Evolutionary conservation across 106 monocot genomes (phyloP).

Genomic region (Cymbidium sinense): DNA sequence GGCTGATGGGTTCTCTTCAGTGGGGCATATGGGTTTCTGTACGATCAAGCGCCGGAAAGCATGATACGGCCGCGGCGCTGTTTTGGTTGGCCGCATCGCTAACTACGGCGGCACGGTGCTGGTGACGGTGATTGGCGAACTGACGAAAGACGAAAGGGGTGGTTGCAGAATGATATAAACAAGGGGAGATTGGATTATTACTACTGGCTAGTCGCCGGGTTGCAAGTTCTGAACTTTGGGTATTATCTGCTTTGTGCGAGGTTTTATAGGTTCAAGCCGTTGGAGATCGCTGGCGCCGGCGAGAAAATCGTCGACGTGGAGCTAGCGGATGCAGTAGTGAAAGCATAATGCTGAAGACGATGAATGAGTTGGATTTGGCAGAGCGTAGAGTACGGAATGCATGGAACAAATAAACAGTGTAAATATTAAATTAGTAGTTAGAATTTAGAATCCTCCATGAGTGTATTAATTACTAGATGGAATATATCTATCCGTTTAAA

Average conservation of each 20-base stretch:
- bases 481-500: too few species aligned
- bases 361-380: too few species aligned
- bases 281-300: constrained; percentile 4
- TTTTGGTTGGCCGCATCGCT: constrained; percentile 20
- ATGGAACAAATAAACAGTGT: too few species aligned
- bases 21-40: constrained; percentile 35
- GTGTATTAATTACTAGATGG: too few species aligned
- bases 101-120: constrained; percentile 28
- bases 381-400: too few species aligned
- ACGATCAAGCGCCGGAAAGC: constrained; percentile 42
- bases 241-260: constrained; percentile 12
- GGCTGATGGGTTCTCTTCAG: constrained; percentile 26
- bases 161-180: constrained; percentile 26
- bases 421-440: too few species aligned
- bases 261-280: constrained; percentile 12
- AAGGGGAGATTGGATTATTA: constrained; percentile 10
- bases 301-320: neutral
- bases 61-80: constrained; percentile 29
- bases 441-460: too few species aligned
- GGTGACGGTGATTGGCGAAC: constrained; percentile 15
- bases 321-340: neutral
- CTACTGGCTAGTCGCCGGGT: constrained; percentile 11
- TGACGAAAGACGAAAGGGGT: constrained; percentile 10
- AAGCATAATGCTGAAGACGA: too few species aligned
- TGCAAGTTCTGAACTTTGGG: constrained; percentile 12